Evolutionary conservation across 176 grass and related monocot species (phyloP).

Genomic region (Phoenix dactylifera): DNA sequence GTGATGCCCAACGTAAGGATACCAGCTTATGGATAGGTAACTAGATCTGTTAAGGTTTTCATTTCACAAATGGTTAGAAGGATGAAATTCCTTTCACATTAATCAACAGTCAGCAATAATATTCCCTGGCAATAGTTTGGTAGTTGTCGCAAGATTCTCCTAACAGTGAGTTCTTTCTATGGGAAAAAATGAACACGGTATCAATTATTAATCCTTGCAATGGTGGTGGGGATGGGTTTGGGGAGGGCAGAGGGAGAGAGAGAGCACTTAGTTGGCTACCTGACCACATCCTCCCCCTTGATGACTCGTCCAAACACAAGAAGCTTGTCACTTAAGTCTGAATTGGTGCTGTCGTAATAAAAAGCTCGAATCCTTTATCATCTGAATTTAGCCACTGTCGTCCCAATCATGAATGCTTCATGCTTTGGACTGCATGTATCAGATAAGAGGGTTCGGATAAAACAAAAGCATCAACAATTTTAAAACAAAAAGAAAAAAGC

Average conservation of each 20-base stretch:
- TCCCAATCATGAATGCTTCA: conserved; percentile 90
- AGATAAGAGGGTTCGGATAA: too few species aligned
- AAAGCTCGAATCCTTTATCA: conserved; percentile 84
- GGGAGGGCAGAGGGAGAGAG: conserved; percentile 1
- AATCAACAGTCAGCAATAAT: too few species aligned
- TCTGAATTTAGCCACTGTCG: conserved; percentile 45
- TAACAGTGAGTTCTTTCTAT: too few species aligned
- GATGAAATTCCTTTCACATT: too few species aligned
- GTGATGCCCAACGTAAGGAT: too few species aligned
- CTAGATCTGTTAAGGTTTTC: too few species aligned
- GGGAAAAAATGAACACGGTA: too few species aligned
- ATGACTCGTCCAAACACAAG: conserved; percentile 82
- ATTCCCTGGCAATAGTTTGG: too few species aligned
- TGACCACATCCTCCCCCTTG: conserved; percentile 89
- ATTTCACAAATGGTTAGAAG: too few species aligned
- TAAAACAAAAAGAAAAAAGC: neutral
- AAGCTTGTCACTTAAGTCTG: conserved; percentile 83
- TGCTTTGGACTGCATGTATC: conserved; percentile 67
- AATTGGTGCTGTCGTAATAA: conserved; percentile 94
- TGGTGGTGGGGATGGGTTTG: neutral
- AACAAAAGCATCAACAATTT: neutral
- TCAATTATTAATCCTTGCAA: neutral
- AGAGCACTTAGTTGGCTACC: conserved; percentile 37
- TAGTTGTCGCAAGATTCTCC: too few species aligned
- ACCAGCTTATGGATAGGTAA: too few species aligned